Percentiles rank a stretch among this genome's conserved stretches.
These are phyloP conservation scores for Simmondsia chinensis DNA, from an alignment of 148 eudicot genomes.

Conservation along the genomic window DNA sequence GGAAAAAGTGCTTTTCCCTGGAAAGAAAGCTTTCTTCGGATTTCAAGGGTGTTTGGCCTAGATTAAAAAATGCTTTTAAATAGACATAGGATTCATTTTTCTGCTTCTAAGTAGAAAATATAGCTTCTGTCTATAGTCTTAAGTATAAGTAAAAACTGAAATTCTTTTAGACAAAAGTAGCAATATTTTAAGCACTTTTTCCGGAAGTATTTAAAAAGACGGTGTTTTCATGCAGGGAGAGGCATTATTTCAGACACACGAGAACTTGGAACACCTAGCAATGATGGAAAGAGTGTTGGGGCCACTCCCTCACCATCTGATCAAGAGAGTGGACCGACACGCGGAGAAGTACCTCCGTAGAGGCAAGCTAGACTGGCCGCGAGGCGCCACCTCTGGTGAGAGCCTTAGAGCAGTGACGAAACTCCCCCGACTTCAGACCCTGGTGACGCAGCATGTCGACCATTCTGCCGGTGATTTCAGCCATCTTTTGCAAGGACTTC, in stretches of 20 bases:
- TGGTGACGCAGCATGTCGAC: slow-evolving; percentile 62
- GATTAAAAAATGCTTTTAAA: too few relatives aligned
- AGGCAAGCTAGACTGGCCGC: slow-evolving; percentile 65
- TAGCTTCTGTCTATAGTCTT: too few relatives aligned
- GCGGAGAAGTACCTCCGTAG: slow-evolving; percentile 52
- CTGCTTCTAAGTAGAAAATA: too few relatives aligned
- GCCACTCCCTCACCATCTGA: slow-evolving; percentile 47
- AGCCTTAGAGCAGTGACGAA: slow-evolving; percentile 55
- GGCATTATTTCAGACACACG: slow-evolving; percentile 62
- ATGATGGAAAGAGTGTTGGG: slow-evolving; percentile 70
- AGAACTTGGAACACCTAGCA: slow-evolving; percentile 57
- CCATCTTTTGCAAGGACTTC: slow-evolving; percentile 53
- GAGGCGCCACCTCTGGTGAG: slow-evolving; percentile 60
- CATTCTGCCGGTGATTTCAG: slow-evolving; percentile 66
- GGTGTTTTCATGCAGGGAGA: slow-evolving; percentile 37
- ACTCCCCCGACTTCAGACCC: slow-evolving; percentile 56
- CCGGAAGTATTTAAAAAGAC: too few relatives aligned
- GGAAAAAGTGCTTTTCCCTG: too few relatives aligned
- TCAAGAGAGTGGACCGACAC: slow-evolving; percentile 49
- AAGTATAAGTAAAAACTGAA: too few relatives aligned
- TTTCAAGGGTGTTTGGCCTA: too few relatives aligned
- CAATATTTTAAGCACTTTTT: too few relatives aligned
- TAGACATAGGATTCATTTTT: too few relatives aligned
- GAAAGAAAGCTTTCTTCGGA: too few relatives aligned
- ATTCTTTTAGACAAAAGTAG: too few relatives aligned